Percentiles rank a stretch among this genome's conserved stretches.
Conservation (phyloP, 768 basidiomycete species). For the Serendipita sp. region DNA sequence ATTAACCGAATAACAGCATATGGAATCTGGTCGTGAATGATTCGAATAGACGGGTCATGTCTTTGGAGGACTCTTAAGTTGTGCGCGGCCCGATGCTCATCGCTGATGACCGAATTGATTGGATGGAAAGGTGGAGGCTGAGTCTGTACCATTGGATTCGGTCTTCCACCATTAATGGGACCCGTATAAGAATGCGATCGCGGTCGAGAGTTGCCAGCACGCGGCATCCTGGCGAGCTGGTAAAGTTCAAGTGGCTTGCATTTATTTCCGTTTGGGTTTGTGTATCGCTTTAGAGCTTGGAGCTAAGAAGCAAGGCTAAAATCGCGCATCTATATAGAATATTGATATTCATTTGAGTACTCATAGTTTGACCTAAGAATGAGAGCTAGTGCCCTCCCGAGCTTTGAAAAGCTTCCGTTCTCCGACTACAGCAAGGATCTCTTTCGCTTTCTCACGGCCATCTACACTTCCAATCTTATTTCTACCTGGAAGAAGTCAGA, state of each 20-base stretch:
- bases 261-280: background rate
- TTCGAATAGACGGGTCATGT: slow-evolving; percentile 61
- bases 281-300: background rate
- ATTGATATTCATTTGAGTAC: background rate
- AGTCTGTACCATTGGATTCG: background rate
- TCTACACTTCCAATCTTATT: background rate
- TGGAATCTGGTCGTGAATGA: slow-evolving; percentile 76
- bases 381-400: background rate
- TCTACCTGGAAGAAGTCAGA: background rate
- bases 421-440: background rate
- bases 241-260: background rate
- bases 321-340: background rate
- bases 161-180: background rate
- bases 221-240: background rate
- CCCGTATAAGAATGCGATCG: slow-evolving; percentile 5
- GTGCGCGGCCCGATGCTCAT: slow-evolving; percentile 18
- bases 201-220: background rate
- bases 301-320: background rate
- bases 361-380: background rate
- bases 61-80: slow-evolving; percentile 70
- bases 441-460: background rate
- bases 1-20: slow-evolving; percentile 48
- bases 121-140: slow-evolving; percentile 1
- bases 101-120: slow-evolving; percentile 2
- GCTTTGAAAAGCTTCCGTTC: background rate